These are phyloP conservation scores for Malbranchea cinnamomea DNA, from an alignment of 2,329 filamentous ascomycete genomes.

Conservation along the genomic window DNA sequence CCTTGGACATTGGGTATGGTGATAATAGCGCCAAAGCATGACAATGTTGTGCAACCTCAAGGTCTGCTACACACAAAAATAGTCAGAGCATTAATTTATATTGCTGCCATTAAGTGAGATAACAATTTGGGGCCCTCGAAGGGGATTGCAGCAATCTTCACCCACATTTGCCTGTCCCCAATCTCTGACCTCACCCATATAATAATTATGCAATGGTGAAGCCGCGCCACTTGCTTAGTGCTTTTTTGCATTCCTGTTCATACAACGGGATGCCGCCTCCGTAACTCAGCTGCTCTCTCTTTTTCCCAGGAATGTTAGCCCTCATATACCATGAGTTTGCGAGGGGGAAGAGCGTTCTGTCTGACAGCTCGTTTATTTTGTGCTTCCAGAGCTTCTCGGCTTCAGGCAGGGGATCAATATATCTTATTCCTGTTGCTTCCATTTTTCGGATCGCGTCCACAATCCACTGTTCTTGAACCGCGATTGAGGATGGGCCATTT, in stretches of 20 bases:
- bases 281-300: slow-evolving; percentile 38
- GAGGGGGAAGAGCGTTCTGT: slow-evolving; percentile 35
- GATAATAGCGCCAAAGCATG: too few relatives aligned
- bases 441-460: slow-evolving; percentile 37
- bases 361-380: slow-evolving; percentile 29
- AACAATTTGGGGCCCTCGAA: too few relatives aligned
- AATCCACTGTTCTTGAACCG: slow-evolving; percentile 43
- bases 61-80: too few relatives aligned
- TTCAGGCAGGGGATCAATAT: slow-evolving; percentile 36
- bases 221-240: slow-evolving; percentile 4
- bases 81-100: too few relatives aligned
- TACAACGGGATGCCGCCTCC: slow-evolving; percentile 13
- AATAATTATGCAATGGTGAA: slow-evolving; percentile 5
- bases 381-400: slow-evolving; percentile 37
- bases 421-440: slow-evolving; percentile 30
- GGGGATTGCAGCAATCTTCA: too few relatives aligned
- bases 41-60: too few relatives aligned
- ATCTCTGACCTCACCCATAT: too few relatives aligned
- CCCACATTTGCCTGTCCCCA: too few relatives aligned
- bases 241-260: slow-evolving; percentile 6
- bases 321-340: slow-evolving; percentile 42
- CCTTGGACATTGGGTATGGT: too few relatives aligned
- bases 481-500: slow-evolving; percentile 40
- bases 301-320: slow-evolving; percentile 40
- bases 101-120: too few relatives aligned